Percentiles rank a stretch among this genome's conserved stretches.
These are phyloP conservation scores for Fusarium pininemorale DNA, from an alignment of 2,329 filamentous ascomycete species.

Conservation along the genomic window DNA sequence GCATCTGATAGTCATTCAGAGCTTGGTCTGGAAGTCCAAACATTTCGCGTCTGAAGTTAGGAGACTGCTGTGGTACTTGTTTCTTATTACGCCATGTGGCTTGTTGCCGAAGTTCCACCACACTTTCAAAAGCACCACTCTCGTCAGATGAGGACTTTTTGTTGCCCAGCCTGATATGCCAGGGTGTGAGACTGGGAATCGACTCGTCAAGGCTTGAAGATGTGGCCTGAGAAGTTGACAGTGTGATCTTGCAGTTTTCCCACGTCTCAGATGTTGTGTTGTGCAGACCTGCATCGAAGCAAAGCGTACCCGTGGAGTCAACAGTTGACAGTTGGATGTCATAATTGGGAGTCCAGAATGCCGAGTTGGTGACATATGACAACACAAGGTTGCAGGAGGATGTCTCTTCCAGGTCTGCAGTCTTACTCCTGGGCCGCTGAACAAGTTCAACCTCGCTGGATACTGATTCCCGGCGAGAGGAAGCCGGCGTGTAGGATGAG, in stretches of 20 bases:
- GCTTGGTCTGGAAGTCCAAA: conserved; percentile 3
- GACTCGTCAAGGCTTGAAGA: conserved; percentile 64
- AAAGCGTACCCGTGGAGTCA: conserved; percentile 60
- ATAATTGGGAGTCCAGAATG: conserved; percentile 69
- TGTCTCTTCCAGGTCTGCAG: conserved; percentile 22
- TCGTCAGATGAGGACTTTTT: conserved; percentile 26
- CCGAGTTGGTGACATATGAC: conserved; percentile 67
- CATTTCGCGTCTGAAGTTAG: conserved; percentile 1
- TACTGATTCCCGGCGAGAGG: conserved; percentile 60
- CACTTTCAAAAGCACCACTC: conserved; percentile 49
- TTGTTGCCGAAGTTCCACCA: conserved; percentile 50
- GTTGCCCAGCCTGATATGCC: conserved; percentile 62
- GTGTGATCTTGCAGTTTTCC: conserved; percentile 66
- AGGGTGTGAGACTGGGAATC: conserved; percentile 64
- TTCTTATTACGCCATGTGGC: conserved; percentile 43
- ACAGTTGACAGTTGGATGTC: conserved; percentile 69
- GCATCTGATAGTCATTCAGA: conserved; percentile 78
- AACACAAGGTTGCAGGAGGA: conserved; percentile 58
- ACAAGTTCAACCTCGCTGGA: conserved; percentile 62
- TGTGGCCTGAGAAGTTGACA: conserved; percentile 71
- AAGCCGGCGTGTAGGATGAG: conserved; percentile 50
- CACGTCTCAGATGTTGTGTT: conserved; percentile 73
- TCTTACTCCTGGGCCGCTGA: conserved; percentile 51
- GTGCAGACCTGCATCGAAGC: conserved; percentile 69
- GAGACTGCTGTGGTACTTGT: conserved; percentile 51